Evolutionary conservation across 331 rosid species (phyloP).

Genomic region (Spiraea crenata): DNA sequence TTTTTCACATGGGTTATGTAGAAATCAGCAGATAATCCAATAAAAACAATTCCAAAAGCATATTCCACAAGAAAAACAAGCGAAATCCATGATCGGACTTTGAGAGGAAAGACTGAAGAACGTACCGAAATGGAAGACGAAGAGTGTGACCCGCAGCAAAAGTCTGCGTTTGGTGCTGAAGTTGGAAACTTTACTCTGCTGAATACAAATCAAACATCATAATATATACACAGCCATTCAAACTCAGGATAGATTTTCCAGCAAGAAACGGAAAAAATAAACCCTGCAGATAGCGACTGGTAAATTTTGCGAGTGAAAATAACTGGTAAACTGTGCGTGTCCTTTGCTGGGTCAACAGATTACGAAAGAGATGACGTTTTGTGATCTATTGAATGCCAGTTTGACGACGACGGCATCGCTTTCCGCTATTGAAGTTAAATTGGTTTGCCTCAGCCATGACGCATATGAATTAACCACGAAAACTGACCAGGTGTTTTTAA

Average conservation of each 20-base stretch:
- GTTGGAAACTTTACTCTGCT: neutral
- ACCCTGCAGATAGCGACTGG: neutral
- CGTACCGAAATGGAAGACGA: neutral
- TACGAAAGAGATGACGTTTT: slow-evolving; percentile 1
- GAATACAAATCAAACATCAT: neutral
- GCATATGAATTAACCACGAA: neutral
- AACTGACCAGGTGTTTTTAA: too few species aligned
- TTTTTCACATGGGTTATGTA: neutral
- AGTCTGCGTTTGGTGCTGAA: neutral
- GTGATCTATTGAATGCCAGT: neutral
- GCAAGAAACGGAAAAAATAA: neutral
- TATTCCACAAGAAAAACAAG: neutral
- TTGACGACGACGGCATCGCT: too few species aligned
- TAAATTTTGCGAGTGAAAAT: too few species aligned
- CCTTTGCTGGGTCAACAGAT: neutral
- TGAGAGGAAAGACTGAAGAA: neutral
- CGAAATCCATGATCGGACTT: neutral
- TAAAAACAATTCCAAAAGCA: neutral
- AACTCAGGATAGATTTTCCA: neutral
- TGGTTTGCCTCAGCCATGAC: neutral
- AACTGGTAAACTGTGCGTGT: neutral
- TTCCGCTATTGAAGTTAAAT: too few species aligned
- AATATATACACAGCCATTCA: neutral
- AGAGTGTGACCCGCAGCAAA: neutral
- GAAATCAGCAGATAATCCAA: neutral